A percentile compares a stretch with the other conserved stretches of the same genome.
Conservation (phyloP, 176 grass and related monocot species). For the Stipa capillata region DNA sequence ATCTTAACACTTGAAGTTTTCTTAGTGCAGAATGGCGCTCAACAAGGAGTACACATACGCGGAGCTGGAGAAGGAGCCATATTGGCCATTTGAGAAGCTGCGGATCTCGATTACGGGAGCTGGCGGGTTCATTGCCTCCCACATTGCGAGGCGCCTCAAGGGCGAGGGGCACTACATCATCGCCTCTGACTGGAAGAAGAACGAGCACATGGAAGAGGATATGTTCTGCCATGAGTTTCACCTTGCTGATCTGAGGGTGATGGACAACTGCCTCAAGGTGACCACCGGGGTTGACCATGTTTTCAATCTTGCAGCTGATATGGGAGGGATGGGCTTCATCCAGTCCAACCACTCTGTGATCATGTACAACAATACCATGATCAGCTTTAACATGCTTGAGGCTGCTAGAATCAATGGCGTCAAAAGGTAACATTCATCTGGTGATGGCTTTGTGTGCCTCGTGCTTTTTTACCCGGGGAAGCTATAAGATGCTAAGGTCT, state of each 20-base stretch:
- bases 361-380: conserved; percentile 54
- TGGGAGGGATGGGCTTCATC: conserved; percentile 58
- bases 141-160: conserved; percentile 62
- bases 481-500: not conserved
- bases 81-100: conserved; percentile 67
- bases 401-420: conserved; percentile 36
- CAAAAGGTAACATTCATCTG: conserved; percentile 27
- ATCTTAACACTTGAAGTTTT: not conserved
- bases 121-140: conserved; percentile 69
- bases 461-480: not conserved
- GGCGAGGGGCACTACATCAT: conserved; percentile 68
- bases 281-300: conserved; percentile 40
- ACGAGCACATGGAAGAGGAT: conserved; percentile 69
- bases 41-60: conserved; percentile 62
- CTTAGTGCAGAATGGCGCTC: conserved; percentile 39
- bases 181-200: conserved; percentile 86
- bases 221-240: conserved; percentile 91
- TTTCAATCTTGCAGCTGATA: conserved; percentile 53
- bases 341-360: conserved; percentile 50
- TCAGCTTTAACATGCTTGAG: conserved; percentile 53
- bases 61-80: conserved; percentile 52
- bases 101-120: conserved; percentile 75
- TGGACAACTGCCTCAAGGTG: conserved; percentile 51
- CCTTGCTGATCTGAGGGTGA: conserved; percentile 60
- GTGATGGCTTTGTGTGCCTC: not conserved